Percentiles rank a stretch among this genome's conserved stretches.
phyloP scores from a whole-genome alignment of 768 basidiomycete species.

The Leccinum broughii region DNA sequence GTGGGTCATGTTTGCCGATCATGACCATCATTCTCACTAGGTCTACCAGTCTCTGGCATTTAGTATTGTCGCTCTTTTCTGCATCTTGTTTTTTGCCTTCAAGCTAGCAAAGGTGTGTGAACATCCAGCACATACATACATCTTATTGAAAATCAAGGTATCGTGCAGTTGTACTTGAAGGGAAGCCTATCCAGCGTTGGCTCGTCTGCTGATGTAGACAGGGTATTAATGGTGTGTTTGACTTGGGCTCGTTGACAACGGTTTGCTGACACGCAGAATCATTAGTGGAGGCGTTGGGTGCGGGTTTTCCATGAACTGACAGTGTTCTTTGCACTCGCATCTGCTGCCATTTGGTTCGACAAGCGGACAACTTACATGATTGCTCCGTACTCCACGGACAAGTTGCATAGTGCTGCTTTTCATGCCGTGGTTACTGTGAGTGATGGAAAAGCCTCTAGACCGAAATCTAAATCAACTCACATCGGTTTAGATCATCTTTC shows the following conservation, averaged over 20 bases:
- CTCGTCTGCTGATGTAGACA: conserved; percentile 43
- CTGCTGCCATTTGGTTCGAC: conserved; percentile 50
- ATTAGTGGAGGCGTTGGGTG: conserved; percentile 49
- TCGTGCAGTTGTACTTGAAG: conserved; percentile 41
- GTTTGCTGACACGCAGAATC: background rate
- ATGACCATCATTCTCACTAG: conserved; percentile 1
- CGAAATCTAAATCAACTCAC: background rate
- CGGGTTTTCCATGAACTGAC: conserved; percentile 49
- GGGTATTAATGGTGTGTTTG: conserved; percentile 46
- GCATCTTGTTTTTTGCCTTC: conserved; percentile 40
- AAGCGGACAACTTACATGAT: conserved; percentile 42
- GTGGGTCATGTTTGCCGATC: conserved; percentile 31
- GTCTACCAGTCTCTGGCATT: conserved; percentile 38
- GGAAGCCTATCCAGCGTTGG: conserved; percentile 52
- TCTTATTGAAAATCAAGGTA: background rate
- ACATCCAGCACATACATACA: background rate
- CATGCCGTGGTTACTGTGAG: conserved; percentile 43
- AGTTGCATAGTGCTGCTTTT: conserved; percentile 44
- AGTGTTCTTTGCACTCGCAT: conserved; percentile 49
- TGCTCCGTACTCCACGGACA: conserved; percentile 34
- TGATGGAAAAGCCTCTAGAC: background rate
- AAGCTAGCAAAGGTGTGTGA: conserved; percentile 43
- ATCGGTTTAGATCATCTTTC: conserved; percentile 38
- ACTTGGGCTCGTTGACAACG: background rate
- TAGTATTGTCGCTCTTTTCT: conserved; percentile 38